Percentiles rank a stretch among this genome's conserved stretches.
phyloP scores from a whole-genome alignment of 768 basidiomycete genomes.

The Brasilioporus rufonigricans region DNA sequence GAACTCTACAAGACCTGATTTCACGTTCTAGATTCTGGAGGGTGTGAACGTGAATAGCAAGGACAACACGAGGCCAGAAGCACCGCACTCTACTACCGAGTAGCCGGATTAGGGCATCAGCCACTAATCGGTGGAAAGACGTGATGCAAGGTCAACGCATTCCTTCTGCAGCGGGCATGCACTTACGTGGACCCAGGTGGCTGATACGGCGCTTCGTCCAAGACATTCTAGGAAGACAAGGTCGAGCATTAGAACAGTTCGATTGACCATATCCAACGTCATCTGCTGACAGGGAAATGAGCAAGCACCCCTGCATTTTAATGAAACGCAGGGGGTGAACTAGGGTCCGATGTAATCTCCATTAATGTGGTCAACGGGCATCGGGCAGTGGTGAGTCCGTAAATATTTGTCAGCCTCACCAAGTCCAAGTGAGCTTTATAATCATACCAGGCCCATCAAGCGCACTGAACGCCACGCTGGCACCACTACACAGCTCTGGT shows the following conservation, averaged over 20 bases:
- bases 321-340: conserved; percentile 15
- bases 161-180: conserved; percentile 14
- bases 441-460: conserved; percentile 15
- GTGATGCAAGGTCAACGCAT: conserved; percentile 18
- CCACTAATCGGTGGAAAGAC: conserved; percentile 10
- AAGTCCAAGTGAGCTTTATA: conserved; percentile 3
- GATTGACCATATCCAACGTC: conserved; percentile 9
- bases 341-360: conserved; percentile 23
- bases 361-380: conserved; percentile 16
- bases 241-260: conserved; percentile 5
- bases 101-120: conserved; percentile 17
- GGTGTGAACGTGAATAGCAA: conserved; percentile 25
- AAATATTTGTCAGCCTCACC: conserved; percentile 23
- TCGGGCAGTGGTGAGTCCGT: conserved; percentile 13
- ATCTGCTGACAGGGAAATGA: conserved; percentile 11
- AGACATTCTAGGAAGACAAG: conserved; percentile 12
- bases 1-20: conserved; percentile 8
- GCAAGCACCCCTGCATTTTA: conserved; percentile 20
- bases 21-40: conserved; percentile 24
- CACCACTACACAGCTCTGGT: conserved; percentile 15
- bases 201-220: conserved; percentile 6
- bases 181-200: conserved; percentile 13
- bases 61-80: conserved; percentile 29
- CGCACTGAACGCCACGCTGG: conserved; percentile 16
- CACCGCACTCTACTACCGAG: conserved; percentile 18